Evolutionary conservation across 2,329 filamentous ascomycete species (phyloP), one percentile per base, ranked within the genome.

Genomic region (Cryphonectria nitschkei): DNA sequence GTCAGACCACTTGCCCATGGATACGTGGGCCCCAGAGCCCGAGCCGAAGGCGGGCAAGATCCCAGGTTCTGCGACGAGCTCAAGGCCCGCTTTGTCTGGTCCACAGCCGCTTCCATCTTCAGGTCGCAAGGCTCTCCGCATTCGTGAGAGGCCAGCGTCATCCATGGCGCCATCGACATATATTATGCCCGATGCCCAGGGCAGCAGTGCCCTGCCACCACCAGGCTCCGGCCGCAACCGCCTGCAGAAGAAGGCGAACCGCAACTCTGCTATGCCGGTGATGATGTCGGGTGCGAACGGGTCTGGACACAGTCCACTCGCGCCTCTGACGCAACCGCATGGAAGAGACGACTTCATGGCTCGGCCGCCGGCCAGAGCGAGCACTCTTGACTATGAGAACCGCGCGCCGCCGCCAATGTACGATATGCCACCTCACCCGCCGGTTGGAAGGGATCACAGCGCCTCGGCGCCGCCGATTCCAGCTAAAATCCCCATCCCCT

Each of bases 21-120:
- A 93, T 69, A 89, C 89, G 1, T 94, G 92, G 92, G 92, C 92
- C 1, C 92, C 92, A 0, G 92, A 94, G 76, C 92, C 92, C 0
- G 90, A 93, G 75, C 85, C 86, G 32, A 91, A 90, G 77, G 41
- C 41, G 26, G 82, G 77, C 9, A 80, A 80, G 62, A 81, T 83
- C 60, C 80, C 41, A 76, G 80, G 29, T 71, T 76, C 71, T 70
- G 77, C 63, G 72, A 76, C 41, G 75, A 77, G 68, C 34, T 78
- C 82, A 7, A 82, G 88, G 43, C 83, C 85, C 8, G 80, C 85
- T 2, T 81, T 86, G 1, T 84, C 81, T 5, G 88, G 87, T 2
- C 84, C 87, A 1, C 86, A 88, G 73, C 84, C 85, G 5, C 82
- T 85, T 76, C 84, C 86, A 2, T 78, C 82, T 1, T 84, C 81